A percentile compares a stretch with the other conserved stretches of the same genome.
phyloP scores from a whole-genome alignment of 495 filamentous ascomycete genomes.

The Hypoxylon fragiforme region DNA sequence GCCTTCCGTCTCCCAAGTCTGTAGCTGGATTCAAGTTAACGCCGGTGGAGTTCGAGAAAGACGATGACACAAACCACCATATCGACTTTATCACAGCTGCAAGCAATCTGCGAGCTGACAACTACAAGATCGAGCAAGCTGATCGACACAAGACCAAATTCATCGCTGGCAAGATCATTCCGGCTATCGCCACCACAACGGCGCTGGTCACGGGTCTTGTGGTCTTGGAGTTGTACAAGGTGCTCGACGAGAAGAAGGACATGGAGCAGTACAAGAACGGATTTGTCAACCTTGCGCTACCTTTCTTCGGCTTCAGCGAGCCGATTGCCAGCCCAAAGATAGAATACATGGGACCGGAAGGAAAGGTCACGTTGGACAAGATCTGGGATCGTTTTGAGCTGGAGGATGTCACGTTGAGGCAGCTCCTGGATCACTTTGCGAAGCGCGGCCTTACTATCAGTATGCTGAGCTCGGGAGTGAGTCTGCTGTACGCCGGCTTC shows the following conservation, averaged over 20 bases:
- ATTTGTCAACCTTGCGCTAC: conserved; percentile 94
- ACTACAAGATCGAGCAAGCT: conserved; percentile 91
- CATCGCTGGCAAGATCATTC: conserved; percentile 99
- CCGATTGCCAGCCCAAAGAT: conserved; percentile 91
- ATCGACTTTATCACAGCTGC: conserved; percentile 99
- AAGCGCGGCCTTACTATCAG: conserved; percentile 77
- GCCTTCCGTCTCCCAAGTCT: conserved; percentile 75
- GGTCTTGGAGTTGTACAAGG: conserved; percentile 91
- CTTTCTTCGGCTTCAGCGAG: conserved; percentile 98
- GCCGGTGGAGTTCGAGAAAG: conserved; percentile 98
- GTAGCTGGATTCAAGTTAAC: conserved; percentile 84
- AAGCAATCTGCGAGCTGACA: conserved; percentile 94
- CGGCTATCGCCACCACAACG: conserved; percentile 96
- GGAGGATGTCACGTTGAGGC: conserved; percentile 76
- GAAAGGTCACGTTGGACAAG: conserved; percentile 86
- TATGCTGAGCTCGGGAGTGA: conserved; percentile 96
- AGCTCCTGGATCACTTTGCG: conserved; percentile 82
- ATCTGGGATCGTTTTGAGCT: conserved; percentile 98
- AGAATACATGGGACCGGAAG: conserved; percentile 73
- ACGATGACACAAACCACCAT: conserved; percentile 96
- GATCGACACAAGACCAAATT: conserved; percentile 98
- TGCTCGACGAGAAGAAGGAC: conserved; percentile 90
- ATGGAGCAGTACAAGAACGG: conserved; percentile 99
- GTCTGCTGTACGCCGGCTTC: conserved; percentile 94
- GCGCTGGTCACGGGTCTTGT: conserved; percentile 94